A percentile compares a stretch with the other conserved stretches of the same genome.
Evolutionary conservation across 2,329 filamentous ascomycete genomes (phyloP).

Genomic region (Fusarium oligoseptatum): DNA sequence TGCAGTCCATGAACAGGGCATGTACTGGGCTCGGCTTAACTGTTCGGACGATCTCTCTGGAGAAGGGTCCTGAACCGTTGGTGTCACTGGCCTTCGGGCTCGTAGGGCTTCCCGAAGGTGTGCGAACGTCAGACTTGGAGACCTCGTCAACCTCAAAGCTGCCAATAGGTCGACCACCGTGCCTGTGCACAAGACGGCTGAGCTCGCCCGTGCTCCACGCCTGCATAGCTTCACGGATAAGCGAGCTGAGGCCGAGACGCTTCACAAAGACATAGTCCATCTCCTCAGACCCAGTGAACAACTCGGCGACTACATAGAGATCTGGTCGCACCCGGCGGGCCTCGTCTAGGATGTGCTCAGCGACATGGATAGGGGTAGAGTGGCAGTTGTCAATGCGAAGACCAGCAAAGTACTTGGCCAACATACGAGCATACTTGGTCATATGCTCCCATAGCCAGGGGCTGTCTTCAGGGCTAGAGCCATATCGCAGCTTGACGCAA

Average conservation of each 20-base stretch:
- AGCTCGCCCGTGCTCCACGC: conserved; percentile 95
- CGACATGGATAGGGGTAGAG: conserved; percentile 93
- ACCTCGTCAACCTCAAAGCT: conserved; percentile 97
- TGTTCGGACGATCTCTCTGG: conserved; percentile 77
- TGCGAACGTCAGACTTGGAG: conserved; percentile 68
- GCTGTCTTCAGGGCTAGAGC: conserved; percentile 82
- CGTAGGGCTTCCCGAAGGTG: conserved; percentile 49
- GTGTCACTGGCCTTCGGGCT: conserved; percentile 38
- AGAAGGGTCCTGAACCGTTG: conserved; percentile 52
- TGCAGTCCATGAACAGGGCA: conserved; percentile 98
- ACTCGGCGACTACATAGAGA: conserved; percentile 91
- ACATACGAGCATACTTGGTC: conserved; percentile 89
- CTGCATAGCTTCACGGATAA: conserved; percentile 98
- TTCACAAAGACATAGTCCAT: conserved; percentile 98
- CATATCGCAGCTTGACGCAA: conserved; percentile 96
- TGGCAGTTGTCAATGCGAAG: conserved; percentile 99
- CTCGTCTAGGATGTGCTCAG: conserved; percentile 93
- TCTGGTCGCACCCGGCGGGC: conserved; percentile 90
- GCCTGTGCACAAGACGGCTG: conserved; percentile 91
- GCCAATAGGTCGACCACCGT: conserved; percentile 93
- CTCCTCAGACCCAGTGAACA: conserved; percentile 95
- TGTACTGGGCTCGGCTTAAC: conserved; percentile 92
- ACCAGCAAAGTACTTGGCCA: conserved; percentile 95
- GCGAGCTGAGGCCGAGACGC: conserved; percentile 87
- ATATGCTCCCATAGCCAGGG: conserved; percentile 97